Evolutionary conservation across 202 grass and related monocot species (phyloP), one percentile per base, ranked within the genome.

Genomic region (Schoenoplectus tabernaemontani): DNA sequence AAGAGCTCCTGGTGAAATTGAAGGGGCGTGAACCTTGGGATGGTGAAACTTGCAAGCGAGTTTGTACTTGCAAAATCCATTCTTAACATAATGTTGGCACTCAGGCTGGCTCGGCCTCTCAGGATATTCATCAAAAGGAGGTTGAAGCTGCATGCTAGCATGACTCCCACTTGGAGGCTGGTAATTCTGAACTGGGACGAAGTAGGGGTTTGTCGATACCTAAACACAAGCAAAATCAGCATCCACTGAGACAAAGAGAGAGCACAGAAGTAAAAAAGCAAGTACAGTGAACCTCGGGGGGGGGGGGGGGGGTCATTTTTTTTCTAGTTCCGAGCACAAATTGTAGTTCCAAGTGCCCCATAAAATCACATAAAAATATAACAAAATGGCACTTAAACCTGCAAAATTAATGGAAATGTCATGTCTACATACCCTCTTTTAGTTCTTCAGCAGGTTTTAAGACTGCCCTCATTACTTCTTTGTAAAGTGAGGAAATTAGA

Each of bases 51-150:
- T 91, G 69, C 91, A 97, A 61, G 87, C 88, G 6, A 73, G 82
- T 86, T 76, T 88, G 61, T 91, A 93, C 77, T 88, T 93, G 83
- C 93, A 97, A 81, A 83, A 87, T 36, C 91, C 91, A 82, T 84
- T 90, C 81, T 88, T 97, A 56, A 92, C 64, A 71, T 85, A 97
- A 87, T 90, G 82, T 50, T 90, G 91, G 26, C 94, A 97, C 69
- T 97, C 91, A 20, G 87, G 89, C 78, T 89, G 87, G 61, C 86
- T 86, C 66, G 87, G 89, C 80, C 89, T 92, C 61, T 93, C 91
- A 1, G 91, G 93, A 76, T 93, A 97, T 76, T 92, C 90, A 11
- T 90, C 86, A 24, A 84, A 69, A 61, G 84, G 41, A 82, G 85
- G 87, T 63, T 83, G 87, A 83, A 82, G 83, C 60, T 75, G 83